Evolutionary conservation across 805 yeast species (phyloP), one percentile per base, ranked within the genome.

Genomic region (Saturnispora saitoi): DNA sequence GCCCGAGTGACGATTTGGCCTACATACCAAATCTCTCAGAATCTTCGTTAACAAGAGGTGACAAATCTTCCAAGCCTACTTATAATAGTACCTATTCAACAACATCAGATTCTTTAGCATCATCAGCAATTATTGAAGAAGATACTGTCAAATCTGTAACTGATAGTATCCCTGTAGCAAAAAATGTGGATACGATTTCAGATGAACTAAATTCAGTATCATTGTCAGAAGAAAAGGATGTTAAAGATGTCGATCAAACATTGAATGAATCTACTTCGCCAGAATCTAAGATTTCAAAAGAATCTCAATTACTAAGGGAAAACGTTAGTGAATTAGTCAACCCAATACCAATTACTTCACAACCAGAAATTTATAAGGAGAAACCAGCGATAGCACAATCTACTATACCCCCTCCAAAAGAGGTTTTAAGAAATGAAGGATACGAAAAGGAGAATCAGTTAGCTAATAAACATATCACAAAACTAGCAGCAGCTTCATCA

Each of bases 151-250:
- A 43, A 48, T 14, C 50, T 51, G 22, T 32, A 42, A 5, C 32
- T 3, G 26, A n/a, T n/a, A 55, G 56, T 22, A 51, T 12, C 4
- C 12, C 59, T 1, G 65, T 62, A 47, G 61, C 58, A 48, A 59
- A 67, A 19, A 62, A 63, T 41, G 62, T 65, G 22, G 67, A 65
- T 51, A 59, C 66, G 8, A 54, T 66, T 22, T 59, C 66, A 4
- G 61, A 55, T 50, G 68, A 68, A 1, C 57, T 65, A 42, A 68
- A 65, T 38, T 45, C 57, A 22, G 52, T 60, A 42, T 57, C 65
- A n/a, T 47, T 56, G 20, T 17, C 24, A 17, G 24, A 9, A 8
- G 8, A 19, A 12, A 20, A 17, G 22, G 12, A 34, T 6, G 10
- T 14, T 7, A 19, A 15, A 26, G 14, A 8, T 5, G 17, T 8